Base-by-base conservation (phyloP, 805 yeast species). In the Starmerella floris region DNA sequence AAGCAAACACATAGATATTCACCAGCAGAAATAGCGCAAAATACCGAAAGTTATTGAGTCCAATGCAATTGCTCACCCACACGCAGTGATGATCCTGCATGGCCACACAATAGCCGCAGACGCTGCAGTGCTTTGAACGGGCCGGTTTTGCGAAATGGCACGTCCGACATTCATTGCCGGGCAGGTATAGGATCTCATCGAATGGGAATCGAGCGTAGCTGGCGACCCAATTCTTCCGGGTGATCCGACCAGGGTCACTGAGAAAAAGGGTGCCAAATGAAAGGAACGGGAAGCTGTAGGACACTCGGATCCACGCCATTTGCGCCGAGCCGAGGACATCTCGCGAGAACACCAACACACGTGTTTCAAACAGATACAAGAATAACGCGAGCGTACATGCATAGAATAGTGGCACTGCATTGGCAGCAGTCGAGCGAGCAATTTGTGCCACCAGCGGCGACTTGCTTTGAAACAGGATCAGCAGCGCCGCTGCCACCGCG, bases 31-130 rank as follows among this genome's bases (percentile, higher is more conserved):
- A 82, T 3, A 61, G 50, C 41, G 76, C 51, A 54, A 83, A 83
- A 67, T 72, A 78, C 31, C 67, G 58, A 57, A 70, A 76, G 56
- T 83, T 83, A 36, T 70, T 66, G 48, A 65, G 63, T 4, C 81
- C 81, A 20, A 76, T 64, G 52, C 80, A 75, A 50, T 73, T 74
- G 58, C 75, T 75, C 44, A 75, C 59, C 77, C 79, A 76, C 15
- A 74, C 54, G 53, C 81, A 76, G 57, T 76, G 80, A 53, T 76
- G 81, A 57, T 76, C 81, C 49, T 60, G 65, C 48, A 69, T 51
- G 31, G 66, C 61, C 2, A 70, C 58, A 52, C 81, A 76, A 20
- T 54, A 42, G 32, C 63, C 58, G 54, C 80, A 76, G 11, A 60
- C 59, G 11, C 71, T 60, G 56, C 81, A 76, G 55, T 76, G 81